phyloP scores from a whole-genome alignment of 305 asterid species.

The Ruellia speciosa region DNA sequence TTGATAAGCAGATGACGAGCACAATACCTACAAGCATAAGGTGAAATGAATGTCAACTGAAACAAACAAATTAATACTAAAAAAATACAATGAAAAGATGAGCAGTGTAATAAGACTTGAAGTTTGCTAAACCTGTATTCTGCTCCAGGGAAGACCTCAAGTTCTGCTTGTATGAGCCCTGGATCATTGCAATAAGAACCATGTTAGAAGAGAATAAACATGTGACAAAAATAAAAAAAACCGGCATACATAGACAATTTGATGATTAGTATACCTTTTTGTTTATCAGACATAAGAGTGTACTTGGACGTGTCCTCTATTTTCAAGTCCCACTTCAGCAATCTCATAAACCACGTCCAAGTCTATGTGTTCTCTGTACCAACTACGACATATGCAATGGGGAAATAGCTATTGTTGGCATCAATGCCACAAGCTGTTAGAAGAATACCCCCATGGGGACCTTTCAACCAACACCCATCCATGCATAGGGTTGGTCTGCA shows the following conservation, averaged over 20 bases:
- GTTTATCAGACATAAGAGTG: neutral
- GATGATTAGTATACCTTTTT: no score
- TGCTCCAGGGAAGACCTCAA: neutral
- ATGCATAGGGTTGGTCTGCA: neutral
- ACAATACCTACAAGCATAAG: no score
- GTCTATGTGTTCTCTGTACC: neutral
- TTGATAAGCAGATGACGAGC: neutral
- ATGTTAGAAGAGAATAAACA: no score
- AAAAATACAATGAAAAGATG: no score
- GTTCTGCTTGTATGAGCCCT: neutral
- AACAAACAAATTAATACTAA: no score
- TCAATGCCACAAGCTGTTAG: no score
- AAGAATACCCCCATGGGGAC: neutral
- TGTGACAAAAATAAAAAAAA: no score
- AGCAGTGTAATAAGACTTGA: no score
- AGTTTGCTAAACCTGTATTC: neutral
- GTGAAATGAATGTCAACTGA: no score
- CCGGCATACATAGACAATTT: no score
- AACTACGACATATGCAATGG: neutral
- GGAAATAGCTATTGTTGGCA: neutral
- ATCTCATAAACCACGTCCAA: neutral
- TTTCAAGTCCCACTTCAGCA: neutral
- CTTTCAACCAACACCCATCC: neutral
- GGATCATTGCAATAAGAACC: no score
- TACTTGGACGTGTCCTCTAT: neutral